Percentiles rank a stretch among this genome's conserved stretches.
phyloP scores from a whole-genome alignment of 2,329 filamentous ascomycete genomes.

The Fusarium sp. region DNA sequence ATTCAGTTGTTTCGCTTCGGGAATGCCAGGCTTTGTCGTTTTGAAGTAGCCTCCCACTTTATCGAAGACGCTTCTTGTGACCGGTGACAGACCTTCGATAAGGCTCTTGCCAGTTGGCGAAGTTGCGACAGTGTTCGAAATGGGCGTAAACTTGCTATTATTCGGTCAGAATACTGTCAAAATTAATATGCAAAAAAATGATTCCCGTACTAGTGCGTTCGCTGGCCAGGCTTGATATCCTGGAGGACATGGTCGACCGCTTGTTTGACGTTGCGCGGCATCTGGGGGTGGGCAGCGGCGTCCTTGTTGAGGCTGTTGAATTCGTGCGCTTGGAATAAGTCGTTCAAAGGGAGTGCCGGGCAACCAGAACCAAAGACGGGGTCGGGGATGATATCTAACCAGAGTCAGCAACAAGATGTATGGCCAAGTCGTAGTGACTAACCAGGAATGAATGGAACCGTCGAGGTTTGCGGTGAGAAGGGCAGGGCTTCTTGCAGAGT shows the following conservation, averaged over 20 bases:
- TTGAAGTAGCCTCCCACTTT: constrained; percentile 56
- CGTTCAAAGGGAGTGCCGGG: constrained; percentile 61
- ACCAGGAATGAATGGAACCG: constrained; percentile 83
- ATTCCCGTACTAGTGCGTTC: constrained; percentile 72
- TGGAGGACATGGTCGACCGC: constrained; percentile 79
- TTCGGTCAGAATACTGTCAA: constrained; percentile 32
- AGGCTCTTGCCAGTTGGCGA: constrained; percentile 46
- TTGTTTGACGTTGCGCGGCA: constrained; percentile 74
- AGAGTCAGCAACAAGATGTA: constrained; percentile 29
- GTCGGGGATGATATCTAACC: constrained; percentile 72
- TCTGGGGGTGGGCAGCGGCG: constrained; percentile 66
- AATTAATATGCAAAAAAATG: neutral
- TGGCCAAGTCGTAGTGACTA: constrained; percentile 41
- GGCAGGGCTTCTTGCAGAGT: constrained; percentile 80
- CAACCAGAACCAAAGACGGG: constrained; percentile 69
- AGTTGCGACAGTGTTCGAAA: constrained; percentile 41
- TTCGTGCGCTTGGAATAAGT: constrained; percentile 63
- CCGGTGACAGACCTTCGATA: constrained; percentile 60
- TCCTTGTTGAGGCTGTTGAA: constrained; percentile 79
- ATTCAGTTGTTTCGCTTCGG: constrained; percentile 52
- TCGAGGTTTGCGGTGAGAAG: constrained; percentile 84
- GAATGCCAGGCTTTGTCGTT: constrained; percentile 50
- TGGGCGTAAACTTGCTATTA: constrained; percentile 63
- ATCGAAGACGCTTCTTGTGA: constrained; percentile 57
- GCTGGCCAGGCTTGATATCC: constrained; percentile 76